Base-by-base conservation (phyloP, 1,284 basidiomycete genomes). In the Cronartium quercuum region DNA sequence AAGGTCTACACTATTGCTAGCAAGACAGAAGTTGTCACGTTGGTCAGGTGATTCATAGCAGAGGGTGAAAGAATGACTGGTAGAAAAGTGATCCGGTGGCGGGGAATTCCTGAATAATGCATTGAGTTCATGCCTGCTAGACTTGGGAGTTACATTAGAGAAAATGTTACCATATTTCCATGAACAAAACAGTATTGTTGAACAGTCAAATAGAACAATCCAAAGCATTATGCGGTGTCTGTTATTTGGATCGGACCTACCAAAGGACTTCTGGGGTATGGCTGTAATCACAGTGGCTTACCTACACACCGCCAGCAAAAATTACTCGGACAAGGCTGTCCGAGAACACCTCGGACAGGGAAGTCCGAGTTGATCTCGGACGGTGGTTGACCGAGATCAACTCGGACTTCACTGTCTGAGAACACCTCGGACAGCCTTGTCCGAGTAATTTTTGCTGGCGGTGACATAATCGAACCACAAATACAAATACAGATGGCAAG, bases 171-270 rank as follows among this genome's bases (percentile, higher is more conserved):
- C 66, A 3, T 68, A 68, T 57, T 12, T 51, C 9, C 66, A 67
- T 55, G 24, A 55, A 41, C 21, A 35, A 35, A 67, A 57, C 21
- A 35, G 66, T 18, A 29, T n/a, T 10, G 40, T 68, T 1, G 66
- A 68, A 57, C 6, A 37, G n/a, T 51, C 13, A 7, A 68, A 57
- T 44, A 37, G 66, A 10, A 68, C 66, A 7, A 55, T 68, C 29
- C 41, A 29, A 6, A 51, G 34, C 12, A 35, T 51, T 6, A 44
- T 18, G 47, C n/a, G 35, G 15, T 12, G 34, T 18, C 12, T 68
- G 34, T 24, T 68, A 6, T 15, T 3, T 2, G 37, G 40, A 4
- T 34, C 21, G 13, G 35, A 35, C 21, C 37, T 68, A 1, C 18
- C 12, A 6, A 57, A 55, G 6, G 15, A 9, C 29, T 42, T 66